These are phyloP conservation scores for Auriculariales sp. DNA, from an alignment of 768 basidiomycete genomes.

Conservation along the genomic window DNA sequence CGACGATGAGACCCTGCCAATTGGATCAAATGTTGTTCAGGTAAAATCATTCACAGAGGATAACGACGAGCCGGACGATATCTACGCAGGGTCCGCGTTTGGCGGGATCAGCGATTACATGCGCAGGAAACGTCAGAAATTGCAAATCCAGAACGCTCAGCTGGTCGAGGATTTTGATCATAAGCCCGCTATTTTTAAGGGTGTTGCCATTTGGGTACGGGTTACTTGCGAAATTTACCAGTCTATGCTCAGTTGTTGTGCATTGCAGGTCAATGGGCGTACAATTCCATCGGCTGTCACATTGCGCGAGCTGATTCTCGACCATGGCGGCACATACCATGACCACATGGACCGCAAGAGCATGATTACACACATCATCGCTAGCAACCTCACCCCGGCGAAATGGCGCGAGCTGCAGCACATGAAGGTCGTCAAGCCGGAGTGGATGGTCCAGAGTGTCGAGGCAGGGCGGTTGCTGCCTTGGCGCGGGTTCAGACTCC, in stretches of 20 bases:
- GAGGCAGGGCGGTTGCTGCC: constrained; percentile 51
- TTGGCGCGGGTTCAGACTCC: constrained; percentile 54
- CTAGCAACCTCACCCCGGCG: constrained; percentile 76
- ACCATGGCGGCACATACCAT: constrained; percentile 71
- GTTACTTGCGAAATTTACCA: background rate
- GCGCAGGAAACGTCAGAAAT: constrained; percentile 77
- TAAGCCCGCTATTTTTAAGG: constrained; percentile 47
- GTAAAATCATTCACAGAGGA: too few species aligned
- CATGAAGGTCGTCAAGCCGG: constrained; percentile 81
- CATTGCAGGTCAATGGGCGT: constrained; percentile 76
- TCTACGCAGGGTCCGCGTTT: constrained; percentile 69
- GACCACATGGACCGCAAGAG: constrained; percentile 73
- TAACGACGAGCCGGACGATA: constrained; percentile 12
- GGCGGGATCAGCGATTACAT: constrained; percentile 83
- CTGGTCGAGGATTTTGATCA: constrained; percentile 13
- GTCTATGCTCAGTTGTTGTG: constrained; percentile 8
- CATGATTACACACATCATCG: constrained; percentile 78
- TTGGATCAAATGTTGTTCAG: too few species aligned
- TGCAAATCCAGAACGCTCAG: constrained; percentile 62
- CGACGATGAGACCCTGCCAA: too few species aligned
- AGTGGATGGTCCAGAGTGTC: constrained; percentile 81
- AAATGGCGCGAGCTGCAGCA: constrained; percentile 80
- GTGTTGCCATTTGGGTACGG: constrained; percentile 72
- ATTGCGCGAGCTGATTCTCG: constrained; percentile 61
- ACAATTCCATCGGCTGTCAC: constrained; percentile 80